A percentile compares a stretch with the other conserved stretches of the same genome.
Conservation (phyloP, 163 green algal species). For the Scenedesmus sp. region DNA sequence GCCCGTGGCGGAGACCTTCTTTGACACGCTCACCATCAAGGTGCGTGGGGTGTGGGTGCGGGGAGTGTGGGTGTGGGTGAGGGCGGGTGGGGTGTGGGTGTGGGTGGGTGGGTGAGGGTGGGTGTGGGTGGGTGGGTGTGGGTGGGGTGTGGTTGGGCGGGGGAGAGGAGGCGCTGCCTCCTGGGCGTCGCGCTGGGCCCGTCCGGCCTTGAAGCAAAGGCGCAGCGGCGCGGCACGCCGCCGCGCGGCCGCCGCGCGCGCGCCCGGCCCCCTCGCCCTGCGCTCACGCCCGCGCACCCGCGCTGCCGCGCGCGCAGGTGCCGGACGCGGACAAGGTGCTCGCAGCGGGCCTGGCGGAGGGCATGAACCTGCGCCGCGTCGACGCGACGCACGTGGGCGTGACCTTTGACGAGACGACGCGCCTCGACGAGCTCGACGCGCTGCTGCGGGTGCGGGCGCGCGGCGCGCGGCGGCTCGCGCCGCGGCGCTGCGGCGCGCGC, state of each 20-base stretch:
- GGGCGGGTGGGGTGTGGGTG: background rate
- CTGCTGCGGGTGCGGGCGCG: conserved; percentile 81
- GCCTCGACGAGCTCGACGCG: conserved; percentile 86
- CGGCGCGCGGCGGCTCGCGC: too few relatives aligned
- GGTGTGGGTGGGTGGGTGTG: too few relatives aligned
- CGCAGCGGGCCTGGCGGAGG: conserved; percentile 43
- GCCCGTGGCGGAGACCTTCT: conserved; percentile 76
- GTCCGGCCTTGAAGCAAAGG: too few relatives aligned
- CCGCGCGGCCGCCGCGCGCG: too few relatives aligned
- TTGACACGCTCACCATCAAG: conserved; percentile 95
- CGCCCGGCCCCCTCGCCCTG: background rate
- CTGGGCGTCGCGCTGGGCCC: too few relatives aligned
- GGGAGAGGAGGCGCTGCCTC: too few relatives aligned
- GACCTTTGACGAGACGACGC: conserved; percentile 95
- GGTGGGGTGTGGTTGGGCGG: too few relatives aligned
- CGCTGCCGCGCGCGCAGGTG: conserved; percentile 9
- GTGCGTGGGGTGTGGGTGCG: conserved; percentile 7
- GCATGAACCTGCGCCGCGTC: conserved; percentile 91
- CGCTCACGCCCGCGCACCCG: background rate
- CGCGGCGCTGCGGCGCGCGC: too few relatives aligned
- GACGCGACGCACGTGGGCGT: conserved; percentile 75
- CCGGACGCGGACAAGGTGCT: conserved; percentile 56
- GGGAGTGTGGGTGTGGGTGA: background rate
- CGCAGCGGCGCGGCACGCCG: too few relatives aligned
- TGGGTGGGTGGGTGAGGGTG: too few relatives aligned